phyloP scores from a whole-genome alignment of 768 basidiomycete genomes.

The Pleurotus ostreatus region DNA sequence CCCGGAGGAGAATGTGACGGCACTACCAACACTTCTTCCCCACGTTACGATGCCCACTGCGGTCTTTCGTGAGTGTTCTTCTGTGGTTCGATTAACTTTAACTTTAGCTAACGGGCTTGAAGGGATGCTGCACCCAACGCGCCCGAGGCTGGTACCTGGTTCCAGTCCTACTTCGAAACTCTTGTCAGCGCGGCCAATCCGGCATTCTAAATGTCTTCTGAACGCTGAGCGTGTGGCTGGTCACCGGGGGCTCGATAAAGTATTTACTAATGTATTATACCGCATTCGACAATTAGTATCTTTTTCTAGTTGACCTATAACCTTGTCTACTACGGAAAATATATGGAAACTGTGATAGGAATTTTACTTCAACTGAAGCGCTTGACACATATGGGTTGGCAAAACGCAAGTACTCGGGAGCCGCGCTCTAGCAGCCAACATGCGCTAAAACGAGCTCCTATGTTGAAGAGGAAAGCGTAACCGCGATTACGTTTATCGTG shows the following conservation, averaged over 20 bases:
- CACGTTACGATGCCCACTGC: slow-evolving; percentile 51
- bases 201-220: slow-evolving; percentile 30
- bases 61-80: slow-evolving; percentile 36
- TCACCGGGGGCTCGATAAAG: not conserved
- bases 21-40: slow-evolving; percentile 50
- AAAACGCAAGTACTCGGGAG: too few species aligned
- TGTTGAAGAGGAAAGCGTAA: too few species aligned
- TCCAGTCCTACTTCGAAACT: slow-evolving; percentile 63
- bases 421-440: too few species aligned
- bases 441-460: too few species aligned
- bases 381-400: too few species aligned
- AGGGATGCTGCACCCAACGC: slow-evolving; percentile 53
- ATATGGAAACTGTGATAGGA: too few species aligned
- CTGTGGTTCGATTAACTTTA: slow-evolving; percentile 2
- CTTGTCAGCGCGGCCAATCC: slow-evolving; percentile 53
- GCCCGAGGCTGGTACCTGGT: slow-evolving; percentile 64
- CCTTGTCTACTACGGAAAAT: too few species aligned
- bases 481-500: not conserved
- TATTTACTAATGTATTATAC: slow-evolving; percentile 1
- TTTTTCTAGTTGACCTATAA: too few species aligned
- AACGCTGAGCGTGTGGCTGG: not conserved
- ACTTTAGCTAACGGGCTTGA: slow-evolving; percentile 2
- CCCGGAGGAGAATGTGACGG: slow-evolving; percentile 68
- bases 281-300: too few species aligned
- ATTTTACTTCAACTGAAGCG: too few species aligned